Evolutionary conservation across 2,329 filamentous ascomycete genomes (phyloP).

Genomic region (Fusarium sp.): DNA sequence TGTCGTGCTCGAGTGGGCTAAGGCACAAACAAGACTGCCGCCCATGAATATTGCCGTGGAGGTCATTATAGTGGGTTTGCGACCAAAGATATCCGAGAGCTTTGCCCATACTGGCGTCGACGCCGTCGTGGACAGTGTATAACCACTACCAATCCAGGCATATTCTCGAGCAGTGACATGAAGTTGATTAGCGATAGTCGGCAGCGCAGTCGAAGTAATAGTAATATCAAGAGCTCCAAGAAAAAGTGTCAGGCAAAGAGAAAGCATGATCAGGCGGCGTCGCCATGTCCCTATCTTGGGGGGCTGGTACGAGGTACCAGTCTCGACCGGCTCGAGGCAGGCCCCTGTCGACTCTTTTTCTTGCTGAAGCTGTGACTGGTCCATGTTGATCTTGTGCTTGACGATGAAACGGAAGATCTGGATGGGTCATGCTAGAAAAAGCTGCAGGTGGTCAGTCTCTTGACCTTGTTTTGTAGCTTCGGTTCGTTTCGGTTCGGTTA

Average conservation of each 20-base stretch:
- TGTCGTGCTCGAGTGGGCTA: constrained; percentile 53
- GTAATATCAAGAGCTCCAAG: constrained; percentile 43
- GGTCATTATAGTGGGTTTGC: constrained; percentile 53
- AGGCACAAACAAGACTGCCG: constrained; percentile 63
- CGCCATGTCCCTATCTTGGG: constrained; percentile 33
- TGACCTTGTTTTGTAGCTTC: neutral
- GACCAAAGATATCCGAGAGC: constrained; percentile 61
- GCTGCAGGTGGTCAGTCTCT: neutral
- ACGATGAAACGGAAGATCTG: neutral
- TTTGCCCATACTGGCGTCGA: constrained; percentile 54
- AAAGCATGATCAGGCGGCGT: constrained; percentile 35
- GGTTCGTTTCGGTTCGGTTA: constrained; percentile 1
- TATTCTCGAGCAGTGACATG: constrained; percentile 37
- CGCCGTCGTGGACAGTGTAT: constrained; percentile 38
- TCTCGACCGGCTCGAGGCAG: constrained; percentile 32
- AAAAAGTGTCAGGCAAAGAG: constrained; percentile 41
- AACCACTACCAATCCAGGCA: constrained; percentile 43
- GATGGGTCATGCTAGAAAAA: neutral
- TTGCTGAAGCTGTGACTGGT: constrained; percentile 10
- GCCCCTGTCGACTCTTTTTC: constrained; percentile 14
- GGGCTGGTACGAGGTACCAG: constrained; percentile 31
- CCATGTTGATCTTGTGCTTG: constrained; percentile 3
- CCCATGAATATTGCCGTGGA: constrained; percentile 59
- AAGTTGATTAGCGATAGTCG: constrained; percentile 39
- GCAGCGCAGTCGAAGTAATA: constrained; percentile 43